Evolutionary conservation across 2,329 filamentous ascomycete species (phyloP).

Genomic region (Pseudohalonectria lignicola): DNA sequence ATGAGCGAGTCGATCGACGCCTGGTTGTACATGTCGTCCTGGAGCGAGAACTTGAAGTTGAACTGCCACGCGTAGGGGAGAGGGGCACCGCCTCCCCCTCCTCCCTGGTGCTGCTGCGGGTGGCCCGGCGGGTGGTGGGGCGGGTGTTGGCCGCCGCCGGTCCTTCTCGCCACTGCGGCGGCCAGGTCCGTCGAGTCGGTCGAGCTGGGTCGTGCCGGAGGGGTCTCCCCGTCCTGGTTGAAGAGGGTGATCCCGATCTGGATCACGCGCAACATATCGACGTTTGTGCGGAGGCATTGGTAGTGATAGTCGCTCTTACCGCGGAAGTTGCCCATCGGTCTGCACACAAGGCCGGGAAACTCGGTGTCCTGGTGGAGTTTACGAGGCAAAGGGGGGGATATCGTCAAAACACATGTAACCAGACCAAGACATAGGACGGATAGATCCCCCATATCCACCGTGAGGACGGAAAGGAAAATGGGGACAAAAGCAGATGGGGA

Average conservation of each 20-base stretch:
- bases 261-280: slow-evolving; percentile 94
- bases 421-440: too few species aligned
- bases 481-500: too few species aligned
- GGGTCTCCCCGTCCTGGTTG: slow-evolving; percentile 78
- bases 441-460: too few species aligned
- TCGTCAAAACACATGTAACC: slow-evolving; percentile 5
- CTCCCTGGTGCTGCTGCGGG: too few species aligned
- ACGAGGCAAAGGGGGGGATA: neutral
- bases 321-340: slow-evolving; percentile 88
- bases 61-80: slow-evolving; percentile 96
- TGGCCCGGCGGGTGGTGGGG: too few species aligned
- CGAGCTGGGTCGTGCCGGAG: slow-evolving; percentile 53
- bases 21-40: slow-evolving; percentile 96
- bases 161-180: neutral
- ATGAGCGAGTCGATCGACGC: slow-evolving; percentile 86
- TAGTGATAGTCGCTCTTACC: slow-evolving; percentile 98
- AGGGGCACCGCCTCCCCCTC: slow-evolving; percentile 22
- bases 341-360: slow-evolving; percentile 93
- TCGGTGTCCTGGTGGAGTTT: slow-evolving; percentile 69
- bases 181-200: slow-evolving; percentile 25
- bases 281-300: slow-evolving; percentile 92
- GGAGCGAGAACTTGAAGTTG: slow-evolving; percentile 93
- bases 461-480: slow-evolving; percentile 3
- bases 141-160: too few species aligned
- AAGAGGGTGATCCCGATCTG: slow-evolving; percentile 94